These are phyloP conservation scores for Colletotrichum lentis DNA, from an alignment of 2,329 filamentous ascomycete species.

Conservation along the genomic window DNA sequence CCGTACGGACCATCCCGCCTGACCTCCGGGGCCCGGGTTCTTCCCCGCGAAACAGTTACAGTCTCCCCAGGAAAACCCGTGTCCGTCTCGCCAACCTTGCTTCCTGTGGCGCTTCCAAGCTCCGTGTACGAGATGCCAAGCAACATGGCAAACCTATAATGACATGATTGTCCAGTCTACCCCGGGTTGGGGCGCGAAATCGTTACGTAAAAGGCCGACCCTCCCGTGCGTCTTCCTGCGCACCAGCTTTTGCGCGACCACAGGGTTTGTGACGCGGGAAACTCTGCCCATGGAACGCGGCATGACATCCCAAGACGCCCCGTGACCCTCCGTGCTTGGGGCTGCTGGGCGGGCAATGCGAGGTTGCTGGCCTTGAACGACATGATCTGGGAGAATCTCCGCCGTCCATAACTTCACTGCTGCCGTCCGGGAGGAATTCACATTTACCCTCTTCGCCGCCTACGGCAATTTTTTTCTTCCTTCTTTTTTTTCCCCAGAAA, in stretches of 20 bases:
- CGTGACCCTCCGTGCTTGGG: conserved; percentile 17
- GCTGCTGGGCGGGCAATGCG: neutral
- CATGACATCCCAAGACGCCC: conserved; percentile 20
- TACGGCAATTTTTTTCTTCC: too few relatives aligned
- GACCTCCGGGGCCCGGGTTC: conserved; percentile 32
- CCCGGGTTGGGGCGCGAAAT: conserved; percentile 23
- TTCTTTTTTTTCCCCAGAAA: too few relatives aligned
- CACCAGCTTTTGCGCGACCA: neutral
- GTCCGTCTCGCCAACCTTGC: conserved; percentile 19
- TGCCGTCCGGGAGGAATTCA: too few relatives aligned
- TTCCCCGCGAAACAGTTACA: conserved; percentile 21
- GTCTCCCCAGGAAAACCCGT: neutral
- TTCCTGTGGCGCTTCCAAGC: conserved; percentile 3
- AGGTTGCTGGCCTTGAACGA: conserved; percentile 11
- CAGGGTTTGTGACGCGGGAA: conserved; percentile 19
- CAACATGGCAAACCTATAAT: conserved; percentile 16
- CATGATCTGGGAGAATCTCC: too few relatives aligned
- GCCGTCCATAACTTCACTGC: too few relatives aligned
- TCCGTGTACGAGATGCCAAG: conserved; percentile 34
- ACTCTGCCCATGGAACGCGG: conserved; percentile 15
- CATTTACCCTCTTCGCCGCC: too few relatives aligned
- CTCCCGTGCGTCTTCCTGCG: conserved; percentile 31
- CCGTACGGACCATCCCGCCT: conserved; percentile 31
- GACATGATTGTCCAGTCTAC: neutral
- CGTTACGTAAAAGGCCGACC: conserved; percentile 35